Base-by-base conservation (phyloP, 106 monocot species). In the Phalaenopsis aphrodite region DNA sequence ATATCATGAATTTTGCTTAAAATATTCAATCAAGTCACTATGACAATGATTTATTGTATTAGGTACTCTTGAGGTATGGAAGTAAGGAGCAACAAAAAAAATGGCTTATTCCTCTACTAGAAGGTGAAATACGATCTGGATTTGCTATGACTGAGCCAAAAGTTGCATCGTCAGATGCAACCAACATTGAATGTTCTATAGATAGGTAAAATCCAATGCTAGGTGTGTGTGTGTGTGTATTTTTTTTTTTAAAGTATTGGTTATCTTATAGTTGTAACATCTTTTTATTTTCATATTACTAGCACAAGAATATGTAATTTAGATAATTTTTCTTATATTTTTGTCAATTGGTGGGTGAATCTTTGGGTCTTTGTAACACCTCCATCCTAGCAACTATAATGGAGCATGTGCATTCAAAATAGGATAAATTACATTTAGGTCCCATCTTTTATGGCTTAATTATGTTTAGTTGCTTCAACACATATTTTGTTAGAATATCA, bases 71-170 rank as follows among this genome's bases (percentile, higher is more conserved):
- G 84, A 89, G 99, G 77, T 99, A 99, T 87, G 99, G 99, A 14
- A 95, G 91, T 19, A 91, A 88, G 85, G 91, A 91, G 65, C 99
- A 99, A 79, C 88, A 86, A 56, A 82, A 86, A 83, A 73, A 87
- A 43, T 99, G 95, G 94, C 91, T 99, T 76, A 78, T 99, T 85
- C 99, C 99, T 76, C 83, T 99, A 78, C 79, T 99, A 52, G 84
- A 93, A 88, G 99, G 99, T 75, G 89, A 85, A 73, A 99, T 99
- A 79, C 83, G 95, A 46, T 99, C 99, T 75, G 99, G 95, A 79
- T 99, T 99, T 90, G 99, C 99, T 79, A 99, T 99, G 99, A 99
- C 99, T 77, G 99, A 95, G 55, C 99, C 99, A 61, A 90, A 86
- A 48, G 99, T 99, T 89, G 99, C 99, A 78, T 99, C 99, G 77